Conservation (phyloP, 306 rosid genomes). For the Pueraria montana region DNA sequence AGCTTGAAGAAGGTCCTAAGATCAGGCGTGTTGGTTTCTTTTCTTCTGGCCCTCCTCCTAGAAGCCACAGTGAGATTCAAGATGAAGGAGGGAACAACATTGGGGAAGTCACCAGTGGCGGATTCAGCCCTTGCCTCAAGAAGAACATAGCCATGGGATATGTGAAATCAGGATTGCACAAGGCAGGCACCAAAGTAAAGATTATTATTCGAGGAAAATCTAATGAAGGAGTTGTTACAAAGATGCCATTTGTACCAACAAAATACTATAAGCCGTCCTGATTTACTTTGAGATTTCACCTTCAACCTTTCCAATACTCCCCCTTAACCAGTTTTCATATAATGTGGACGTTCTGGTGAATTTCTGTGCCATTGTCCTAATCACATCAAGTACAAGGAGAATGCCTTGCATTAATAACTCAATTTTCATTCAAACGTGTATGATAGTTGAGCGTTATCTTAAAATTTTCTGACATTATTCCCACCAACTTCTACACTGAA, state of each 20-base stretch:
- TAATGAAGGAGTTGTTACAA: constrained; percentile 83
- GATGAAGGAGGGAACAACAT: constrained; percentile 73
- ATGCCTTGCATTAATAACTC: constrained; percentile 22
- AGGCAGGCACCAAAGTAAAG: constrained; percentile 86
- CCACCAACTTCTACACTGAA: background rate
- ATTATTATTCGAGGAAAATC: constrained; percentile 79
- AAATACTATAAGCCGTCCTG: constrained; percentile 86
- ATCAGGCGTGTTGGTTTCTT: constrained; percentile 84
- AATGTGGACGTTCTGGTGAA: constrained; percentile 45
- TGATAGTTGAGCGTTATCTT: constrained; percentile 15
- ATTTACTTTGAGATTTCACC: constrained; percentile 50
- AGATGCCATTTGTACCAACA: constrained; percentile 92
- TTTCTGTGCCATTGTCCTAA: constrained; percentile 46
- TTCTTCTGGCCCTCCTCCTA: constrained; percentile 92
- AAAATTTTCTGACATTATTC: constrained; percentile 3
- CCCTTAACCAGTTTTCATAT: constrained; percentile 41
- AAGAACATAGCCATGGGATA: constrained; percentile 92
- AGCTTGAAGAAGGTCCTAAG: constrained; percentile 75
- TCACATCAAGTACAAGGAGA: constrained; percentile 41
- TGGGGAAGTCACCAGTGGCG: constrained; percentile 92
- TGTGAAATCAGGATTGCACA: constrained; percentile 92
- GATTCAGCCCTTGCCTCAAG: constrained; percentile 94
- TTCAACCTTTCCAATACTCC: constrained; percentile 30
- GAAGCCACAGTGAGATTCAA: constrained; percentile 91
- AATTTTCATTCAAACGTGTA: constrained; percentile 18